phyloP scores from a whole-genome alignment of 2,329 filamentous ascomycete genomes.

The Aureobasidium lini region DNA sequence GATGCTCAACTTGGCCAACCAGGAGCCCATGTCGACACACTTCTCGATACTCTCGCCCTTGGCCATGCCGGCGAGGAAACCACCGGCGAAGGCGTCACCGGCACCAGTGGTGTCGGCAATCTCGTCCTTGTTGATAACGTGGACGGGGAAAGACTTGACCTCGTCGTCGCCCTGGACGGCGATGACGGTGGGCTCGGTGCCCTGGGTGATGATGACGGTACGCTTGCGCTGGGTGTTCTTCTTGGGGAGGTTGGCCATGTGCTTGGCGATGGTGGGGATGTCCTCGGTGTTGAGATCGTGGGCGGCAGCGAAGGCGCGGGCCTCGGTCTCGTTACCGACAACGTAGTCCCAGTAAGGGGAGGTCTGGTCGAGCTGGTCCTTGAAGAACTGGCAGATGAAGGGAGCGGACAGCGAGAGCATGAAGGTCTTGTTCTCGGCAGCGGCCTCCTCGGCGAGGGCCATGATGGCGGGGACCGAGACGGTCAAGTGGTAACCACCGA shows the following conservation, averaged over 20 bases:
- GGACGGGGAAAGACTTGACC: slow-evolving; percentile 72
- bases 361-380: slow-evolving; percentile 80
- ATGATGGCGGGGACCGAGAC: slow-evolving; percentile 87
- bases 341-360: slow-evolving; percentile 92
- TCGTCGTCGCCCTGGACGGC: slow-evolving; percentile 54
- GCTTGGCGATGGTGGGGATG: slow-evolving; percentile 75
- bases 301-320: slow-evolving; percentile 74
- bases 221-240: slow-evolving; percentile 78
- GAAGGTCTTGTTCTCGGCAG: slow-evolving; percentile 81
- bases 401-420: slow-evolving; percentile 88
- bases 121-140: slow-evolving; percentile 64
- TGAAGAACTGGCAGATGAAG: slow-evolving; percentile 97
- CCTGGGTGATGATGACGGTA: slow-evolving; percentile 88
- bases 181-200: slow-evolving; percentile 82
- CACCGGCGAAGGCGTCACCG: slow-evolving; percentile 90
- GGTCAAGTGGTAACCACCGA: slow-evolving; percentile 96
- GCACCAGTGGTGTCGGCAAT: slow-evolving; percentile 97
- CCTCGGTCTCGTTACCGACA: slow-evolving; percentile 96
- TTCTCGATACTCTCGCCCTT: slow-evolving; percentile 73
- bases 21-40: slow-evolving; percentile 86
- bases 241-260: slow-evolving; percentile 84
- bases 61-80: slow-evolving; percentile 83
- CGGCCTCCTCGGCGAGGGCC: slow-evolving; percentile 85
- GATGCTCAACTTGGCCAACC: slow-evolving; percentile 90
- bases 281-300: slow-evolving; percentile 68